Evolutionary conservation across 108 stramenopile species (phyloP).

Genomic region (Pseudonitzschia multiseries): DNA sequence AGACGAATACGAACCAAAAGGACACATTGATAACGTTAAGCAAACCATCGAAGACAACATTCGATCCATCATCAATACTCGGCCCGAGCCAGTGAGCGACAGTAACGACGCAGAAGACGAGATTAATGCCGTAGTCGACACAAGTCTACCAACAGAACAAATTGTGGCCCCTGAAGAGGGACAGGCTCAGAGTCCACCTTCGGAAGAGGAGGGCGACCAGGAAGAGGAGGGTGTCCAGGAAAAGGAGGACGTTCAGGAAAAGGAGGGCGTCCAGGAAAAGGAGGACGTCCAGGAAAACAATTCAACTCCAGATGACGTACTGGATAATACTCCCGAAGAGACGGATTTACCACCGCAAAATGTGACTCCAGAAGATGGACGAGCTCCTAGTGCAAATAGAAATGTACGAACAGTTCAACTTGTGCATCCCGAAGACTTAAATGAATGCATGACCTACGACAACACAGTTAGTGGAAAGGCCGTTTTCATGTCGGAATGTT

Average conservation of each 20-base stretch:
- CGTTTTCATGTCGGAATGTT: constrained; percentile 16
- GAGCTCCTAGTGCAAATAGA: no score
- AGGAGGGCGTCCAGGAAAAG: no score
- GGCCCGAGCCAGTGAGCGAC: no score
- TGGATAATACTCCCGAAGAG: no score
- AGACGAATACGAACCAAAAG: not conserved
- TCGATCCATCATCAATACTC: not conserved
- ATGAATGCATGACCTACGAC: constrained; percentile 21
- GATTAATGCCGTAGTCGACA: not conserved
- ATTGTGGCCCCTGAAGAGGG: not conserved
- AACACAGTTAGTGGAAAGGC: not conserved
- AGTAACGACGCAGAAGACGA: not conserved
- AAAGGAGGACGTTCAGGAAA: not conserved
- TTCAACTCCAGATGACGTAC: no score
- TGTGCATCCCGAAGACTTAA: not conserved
- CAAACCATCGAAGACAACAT: not conserved
- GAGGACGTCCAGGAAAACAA: no score
- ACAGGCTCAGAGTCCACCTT: not conserved
- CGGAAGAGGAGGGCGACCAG: not conserved
- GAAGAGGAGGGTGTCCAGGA: not conserved
- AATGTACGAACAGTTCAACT: constrained; percentile 15
- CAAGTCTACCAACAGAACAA: not conserved
- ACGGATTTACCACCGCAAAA: no score
- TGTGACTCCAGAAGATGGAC: no score
- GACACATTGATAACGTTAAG: not conserved